Conservation (phyloP, 345 rosid genomes). For the Salix caprea region DNA sequence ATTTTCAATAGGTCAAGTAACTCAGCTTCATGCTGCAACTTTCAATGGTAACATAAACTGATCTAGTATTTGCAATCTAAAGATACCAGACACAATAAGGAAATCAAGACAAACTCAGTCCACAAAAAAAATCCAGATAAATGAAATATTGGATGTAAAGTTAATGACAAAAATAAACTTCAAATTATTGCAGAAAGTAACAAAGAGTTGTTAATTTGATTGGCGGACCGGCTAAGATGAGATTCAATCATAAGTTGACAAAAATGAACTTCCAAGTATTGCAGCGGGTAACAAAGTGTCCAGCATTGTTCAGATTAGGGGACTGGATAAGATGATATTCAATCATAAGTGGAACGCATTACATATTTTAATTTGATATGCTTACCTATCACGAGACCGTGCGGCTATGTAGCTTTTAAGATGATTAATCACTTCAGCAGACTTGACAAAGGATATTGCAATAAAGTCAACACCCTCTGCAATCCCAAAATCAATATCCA, state of each 20-base stretch:
- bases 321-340: background rate
- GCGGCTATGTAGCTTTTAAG: conserved; percentile 97
- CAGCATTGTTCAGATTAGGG: background rate
- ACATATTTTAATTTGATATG: background rate
- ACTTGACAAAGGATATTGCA: conserved; percentile 96
- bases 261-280: background rate
- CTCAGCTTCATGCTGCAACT: background rate
- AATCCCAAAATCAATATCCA: conserved; percentile 98
- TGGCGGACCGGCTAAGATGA: background rate
- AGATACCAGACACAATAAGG: background rate
- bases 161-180: background rate
- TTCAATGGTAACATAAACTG: background rate
- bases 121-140: background rate
- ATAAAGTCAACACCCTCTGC: conserved; percentile 95
- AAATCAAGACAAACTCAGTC: conserved; percentile 1
- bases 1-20: background rate
- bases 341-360: background rate
- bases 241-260: background rate
- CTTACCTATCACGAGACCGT: conserved; percentile 69
- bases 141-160: background rate
- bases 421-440: conserved; percentile 95
- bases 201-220: background rate
- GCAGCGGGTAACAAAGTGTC: background rate
- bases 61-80: background rate
- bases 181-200: background rate